Percentiles rank a stretch among this genome's conserved stretches.
These are phyloP conservation scores for Allium fistulosum DNA, from an alignment of 106 monocot species.

Conservation along the genomic window DNA sequence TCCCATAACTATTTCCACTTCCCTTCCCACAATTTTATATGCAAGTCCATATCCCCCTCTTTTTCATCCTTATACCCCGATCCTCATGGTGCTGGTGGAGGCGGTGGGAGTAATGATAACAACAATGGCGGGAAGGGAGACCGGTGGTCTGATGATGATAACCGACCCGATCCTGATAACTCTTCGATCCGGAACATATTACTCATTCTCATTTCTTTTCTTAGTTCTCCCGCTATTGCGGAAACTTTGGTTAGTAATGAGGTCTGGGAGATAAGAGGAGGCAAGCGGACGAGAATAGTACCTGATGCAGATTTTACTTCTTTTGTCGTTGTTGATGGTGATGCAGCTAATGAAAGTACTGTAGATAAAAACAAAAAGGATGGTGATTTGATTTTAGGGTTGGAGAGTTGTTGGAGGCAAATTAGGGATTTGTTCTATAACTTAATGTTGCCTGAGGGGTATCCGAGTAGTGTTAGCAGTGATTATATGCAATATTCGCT, in stretches of 20 bases:
- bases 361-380: neutral
- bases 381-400: neutral
- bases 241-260: neutral
- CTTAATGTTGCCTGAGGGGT: conserved; percentile 82
- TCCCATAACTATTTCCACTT: too few species aligned
- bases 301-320: conserved; percentile 21
- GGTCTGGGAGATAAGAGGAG: conserved; percentile 75
- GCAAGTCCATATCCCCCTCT: neutral
- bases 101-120: neutral
- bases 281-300: conserved; percentile 43
- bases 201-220: neutral
- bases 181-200: neutral
- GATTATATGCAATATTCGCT: conserved; percentile 89
- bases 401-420: conserved; percentile 23
- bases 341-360: neutral
- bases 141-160: neutral
- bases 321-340: conserved; percentile 14
- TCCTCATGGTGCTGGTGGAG: neutral
- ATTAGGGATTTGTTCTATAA: conserved; percentile 24
- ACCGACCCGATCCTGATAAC: too few species aligned
- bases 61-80: neutral
- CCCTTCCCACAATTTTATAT: too few species aligned
- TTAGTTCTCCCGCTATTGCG: neutral
- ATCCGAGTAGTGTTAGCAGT: conserved; percentile 69
- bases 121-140: neutral